Percentiles rank a stretch among this genome's conserved stretches.
Conservation (phyloP, 2,329 filamentous ascomycete species). For the Neonectria neomacrospora region DNA sequence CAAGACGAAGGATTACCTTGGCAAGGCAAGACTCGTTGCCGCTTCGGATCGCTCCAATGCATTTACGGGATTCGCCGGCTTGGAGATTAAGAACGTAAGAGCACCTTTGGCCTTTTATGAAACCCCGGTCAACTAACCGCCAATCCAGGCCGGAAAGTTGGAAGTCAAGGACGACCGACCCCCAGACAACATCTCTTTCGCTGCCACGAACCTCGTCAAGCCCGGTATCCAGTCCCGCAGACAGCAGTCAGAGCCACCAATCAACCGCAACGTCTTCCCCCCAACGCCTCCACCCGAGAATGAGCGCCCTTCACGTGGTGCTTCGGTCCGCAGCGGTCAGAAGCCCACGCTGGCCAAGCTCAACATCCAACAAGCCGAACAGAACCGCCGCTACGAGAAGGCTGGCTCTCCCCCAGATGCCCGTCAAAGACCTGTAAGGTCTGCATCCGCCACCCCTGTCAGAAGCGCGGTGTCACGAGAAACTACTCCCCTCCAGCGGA, state of each 20-base stretch:
- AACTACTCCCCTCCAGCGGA: conserved; percentile 43
- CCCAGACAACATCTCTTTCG: conserved; percentile 86
- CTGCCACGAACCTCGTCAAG: conserved; percentile 92
- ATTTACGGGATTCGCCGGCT: conserved; percentile 83
- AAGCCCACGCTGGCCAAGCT: conserved; percentile 72
- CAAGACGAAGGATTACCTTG: conserved; percentile 97
- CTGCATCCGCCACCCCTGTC: conserved; percentile 58
- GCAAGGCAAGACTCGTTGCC: conserved; percentile 93
- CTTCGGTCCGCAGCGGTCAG: conserved; percentile 67
- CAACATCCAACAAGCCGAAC: conserved; percentile 66
- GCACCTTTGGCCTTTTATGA: conserved; percentile 8
- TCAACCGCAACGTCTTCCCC: conserved; percentile 85
- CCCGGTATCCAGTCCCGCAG: conserved; percentile 81
- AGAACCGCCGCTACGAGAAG: conserved; percentile 66
- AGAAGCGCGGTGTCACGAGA: conserved; percentile 58
- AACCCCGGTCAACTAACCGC: conserved; percentile 28
- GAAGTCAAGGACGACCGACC: conserved; percentile 82
- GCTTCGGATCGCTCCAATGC: conserved; percentile 83
- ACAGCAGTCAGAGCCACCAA: conserved; percentile 86
- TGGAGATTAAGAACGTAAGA: conserved; percentile 79
- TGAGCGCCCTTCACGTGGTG: conserved; percentile 72
- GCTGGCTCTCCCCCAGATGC: conserved; percentile 58
- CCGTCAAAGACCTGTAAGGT: conserved; percentile 53
- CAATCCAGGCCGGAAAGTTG: conserved; percentile 58
- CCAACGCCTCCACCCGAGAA: conserved; percentile 97